Evolutionary conservation across 2,329 filamentous ascomycete genomes (phyloP).

Genomic region (Septoria linicola): DNA sequence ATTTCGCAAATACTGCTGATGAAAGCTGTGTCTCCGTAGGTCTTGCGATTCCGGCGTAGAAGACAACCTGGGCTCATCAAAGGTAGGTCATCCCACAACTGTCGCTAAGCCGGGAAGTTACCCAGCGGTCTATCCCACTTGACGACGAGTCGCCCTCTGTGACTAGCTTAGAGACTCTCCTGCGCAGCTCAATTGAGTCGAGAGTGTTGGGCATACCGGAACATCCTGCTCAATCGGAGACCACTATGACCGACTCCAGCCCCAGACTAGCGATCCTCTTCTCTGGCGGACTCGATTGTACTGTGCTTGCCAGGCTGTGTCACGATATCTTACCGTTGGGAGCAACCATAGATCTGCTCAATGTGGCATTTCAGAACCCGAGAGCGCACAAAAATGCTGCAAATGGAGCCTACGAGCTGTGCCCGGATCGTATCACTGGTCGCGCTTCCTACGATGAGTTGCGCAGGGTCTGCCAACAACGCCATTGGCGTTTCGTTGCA

Average conservation of each 20-base stretch:
- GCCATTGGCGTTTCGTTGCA: slow-evolving; percentile 80
- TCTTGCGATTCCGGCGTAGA: slow-evolving; percentile 8
- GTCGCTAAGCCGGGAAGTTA: slow-evolving; percentile 29
- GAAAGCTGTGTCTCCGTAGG: slow-evolving; percentile 27
- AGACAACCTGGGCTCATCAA: slow-evolving; percentile 31
- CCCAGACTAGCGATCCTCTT: slow-evolving; percentile 76
- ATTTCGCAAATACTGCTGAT: slow-evolving; percentile 8
- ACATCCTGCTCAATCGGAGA: slow-evolving; percentile 15
- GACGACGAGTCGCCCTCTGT: slow-evolving; percentile 28
- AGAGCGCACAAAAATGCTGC: slow-evolving; percentile 48
- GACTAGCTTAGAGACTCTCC: slow-evolving; percentile 22
- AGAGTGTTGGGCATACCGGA: slow-evolving; percentile 62
- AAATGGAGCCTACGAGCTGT: slow-evolving; percentile 67
- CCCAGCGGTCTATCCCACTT: slow-evolving; percentile 18
- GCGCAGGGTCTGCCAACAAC: slow-evolving; percentile 62
- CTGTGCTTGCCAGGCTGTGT: slow-evolving; percentile 74
- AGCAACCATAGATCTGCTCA: slow-evolving; percentile 81
- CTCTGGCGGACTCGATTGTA: slow-evolving; percentile 92
- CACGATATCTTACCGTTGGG: slow-evolving; percentile 70
- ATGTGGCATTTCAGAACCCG: slow-evolving; percentile 97
- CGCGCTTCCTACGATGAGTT: slow-evolving; percentile 78
- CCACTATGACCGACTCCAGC: slow-evolving; percentile 17
- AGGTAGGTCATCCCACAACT: slow-evolving; percentile 39
- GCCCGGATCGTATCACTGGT: slow-evolving; percentile 87
- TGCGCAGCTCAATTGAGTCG: slow-evolving; percentile 30